Conservation (phyloP, 139 green algal genomes). For the Marvania coccoides region DNA sequence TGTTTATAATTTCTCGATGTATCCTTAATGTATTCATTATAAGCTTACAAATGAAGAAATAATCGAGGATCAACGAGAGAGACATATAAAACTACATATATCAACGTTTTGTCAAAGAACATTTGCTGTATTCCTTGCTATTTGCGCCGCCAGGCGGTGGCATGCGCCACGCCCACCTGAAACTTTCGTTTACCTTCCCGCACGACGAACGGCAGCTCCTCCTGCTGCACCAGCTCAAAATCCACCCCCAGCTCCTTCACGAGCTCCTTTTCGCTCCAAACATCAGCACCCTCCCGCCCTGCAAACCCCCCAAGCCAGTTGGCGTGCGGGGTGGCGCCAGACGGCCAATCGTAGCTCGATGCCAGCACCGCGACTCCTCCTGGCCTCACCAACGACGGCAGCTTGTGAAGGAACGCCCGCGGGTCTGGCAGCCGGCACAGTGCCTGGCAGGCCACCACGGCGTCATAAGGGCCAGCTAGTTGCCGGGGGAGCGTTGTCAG, state of each 20-base stretch:
- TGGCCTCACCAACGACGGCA: constrained; percentile 39
- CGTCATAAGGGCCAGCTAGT: constrained; percentile 54
- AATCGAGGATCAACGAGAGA: neutral
- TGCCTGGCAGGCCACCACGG: constrained; percentile 63
- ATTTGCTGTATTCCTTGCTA: neutral
- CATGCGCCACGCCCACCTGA: constrained; percentile 45
- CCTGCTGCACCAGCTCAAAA: constrained; percentile 33
- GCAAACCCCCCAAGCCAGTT: constrained; percentile 53
- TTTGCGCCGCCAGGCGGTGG: constrained; percentile 25
- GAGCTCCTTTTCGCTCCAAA: constrained; percentile 33
- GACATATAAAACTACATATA: neutral
- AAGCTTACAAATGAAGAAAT: too few species aligned
- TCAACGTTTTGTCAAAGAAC: neutral
- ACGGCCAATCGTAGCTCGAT: constrained; percentile 61
- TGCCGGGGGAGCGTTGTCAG: constrained; percentile 51
- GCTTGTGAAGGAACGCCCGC: constrained; percentile 29
- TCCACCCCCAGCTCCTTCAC: constrained; percentile 13
- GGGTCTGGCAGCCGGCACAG: constrained; percentile 67
- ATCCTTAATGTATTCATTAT: too few species aligned
- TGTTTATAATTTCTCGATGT: too few species aligned
- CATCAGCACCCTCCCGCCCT: constrained; percentile 13
- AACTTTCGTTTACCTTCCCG: constrained; percentile 59
- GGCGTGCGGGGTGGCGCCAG: constrained; percentile 42
- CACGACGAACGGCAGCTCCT: constrained; percentile 48
- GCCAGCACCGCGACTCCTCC: constrained; percentile 52